Conservation (phyloP, 1,284 basidiomycete species). For the Omphalotus olearius region DNA sequence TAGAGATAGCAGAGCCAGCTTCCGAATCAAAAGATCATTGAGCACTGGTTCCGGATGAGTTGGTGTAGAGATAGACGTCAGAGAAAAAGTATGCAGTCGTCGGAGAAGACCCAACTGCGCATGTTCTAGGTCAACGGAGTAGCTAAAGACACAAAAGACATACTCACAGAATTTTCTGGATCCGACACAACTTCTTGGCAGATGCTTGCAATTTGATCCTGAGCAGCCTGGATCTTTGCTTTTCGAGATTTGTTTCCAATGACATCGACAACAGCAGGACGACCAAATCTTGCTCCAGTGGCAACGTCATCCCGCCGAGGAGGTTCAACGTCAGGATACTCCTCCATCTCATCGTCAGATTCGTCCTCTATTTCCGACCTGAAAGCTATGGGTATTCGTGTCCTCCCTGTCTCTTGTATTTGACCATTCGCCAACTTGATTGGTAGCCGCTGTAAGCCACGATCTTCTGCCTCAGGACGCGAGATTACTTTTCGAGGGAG, state of each 20-base stretch:
- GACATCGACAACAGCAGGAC: slow-evolving; percentile 76
- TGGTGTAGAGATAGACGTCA: slow-evolving; percentile 64
- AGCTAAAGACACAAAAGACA: background rate
- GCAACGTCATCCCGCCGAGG: slow-evolving; percentile 58
- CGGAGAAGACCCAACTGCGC: slow-evolving; percentile 78
- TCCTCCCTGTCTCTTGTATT: slow-evolving; percentile 57
- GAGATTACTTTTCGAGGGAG: slow-evolving; percentile 47
- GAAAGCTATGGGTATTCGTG: slow-evolving; percentile 28
- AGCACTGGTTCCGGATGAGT: slow-evolving; percentile 61
- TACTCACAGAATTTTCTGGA: slow-evolving; percentile 75
- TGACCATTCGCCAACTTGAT: slow-evolving; percentile 83
- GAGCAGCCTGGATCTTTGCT: slow-evolving; percentile 71
- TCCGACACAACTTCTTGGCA: slow-evolving; percentile 89
- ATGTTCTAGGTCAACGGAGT: background rate
- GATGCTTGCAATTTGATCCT: slow-evolving; percentile 85
- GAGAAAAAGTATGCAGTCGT: slow-evolving; percentile 82
- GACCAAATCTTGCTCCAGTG: slow-evolving; percentile 77
- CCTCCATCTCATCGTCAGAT: slow-evolving; percentile 38
- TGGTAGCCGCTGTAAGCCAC: slow-evolving; percentile 68
- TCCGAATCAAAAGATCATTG: slow-evolving; percentile 84
- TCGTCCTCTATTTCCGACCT: slow-evolving; percentile 29
- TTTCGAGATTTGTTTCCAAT: slow-evolving; percentile 65
- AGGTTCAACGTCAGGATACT: slow-evolving; percentile 32
- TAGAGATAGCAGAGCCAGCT: slow-evolving; percentile 86
- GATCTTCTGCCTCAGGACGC: slow-evolving; percentile 40